Conservation (phyloP, 495 filamentous ascomycete species). For the Neurospora sp. region DNA sequence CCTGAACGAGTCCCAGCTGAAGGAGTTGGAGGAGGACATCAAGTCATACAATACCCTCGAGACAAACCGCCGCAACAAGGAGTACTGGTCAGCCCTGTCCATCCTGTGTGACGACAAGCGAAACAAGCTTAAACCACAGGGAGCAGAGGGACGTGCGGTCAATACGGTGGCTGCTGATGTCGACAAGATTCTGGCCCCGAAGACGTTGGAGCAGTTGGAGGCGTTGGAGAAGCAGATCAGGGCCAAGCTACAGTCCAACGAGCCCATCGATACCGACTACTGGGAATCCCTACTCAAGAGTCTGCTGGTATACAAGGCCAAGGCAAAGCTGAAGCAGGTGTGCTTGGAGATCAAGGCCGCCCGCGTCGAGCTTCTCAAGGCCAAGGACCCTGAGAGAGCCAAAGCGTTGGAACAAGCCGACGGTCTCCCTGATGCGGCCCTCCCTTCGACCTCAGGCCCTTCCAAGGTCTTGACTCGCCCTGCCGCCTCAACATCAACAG, state of each 20-base stretch:
- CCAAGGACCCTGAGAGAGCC: constrained; percentile 64
- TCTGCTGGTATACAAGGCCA: constrained; percentile 81
- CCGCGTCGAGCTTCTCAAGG: constrained; percentile 54
- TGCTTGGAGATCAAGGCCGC: constrained; percentile 69
- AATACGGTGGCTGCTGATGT: constrained; percentile 80
- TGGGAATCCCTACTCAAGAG: constrained; percentile 89
- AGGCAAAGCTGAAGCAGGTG: constrained; percentile 72
- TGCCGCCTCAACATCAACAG: constrained; percentile 19
- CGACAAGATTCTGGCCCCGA: constrained; percentile 74
- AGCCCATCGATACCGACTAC: constrained; percentile 92
- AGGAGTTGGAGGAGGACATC: constrained; percentile 78
- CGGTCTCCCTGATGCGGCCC: constrained; percentile 10
- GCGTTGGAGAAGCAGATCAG: constrained; percentile 75
- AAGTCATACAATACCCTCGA: constrained; percentile 77
- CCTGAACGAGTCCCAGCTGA: constrained; percentile 56
- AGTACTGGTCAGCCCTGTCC: constrained; percentile 90
- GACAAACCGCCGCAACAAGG: constrained; percentile 60
- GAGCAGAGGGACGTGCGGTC: constrained; percentile 58
- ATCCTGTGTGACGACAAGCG: constrained; percentile 72
- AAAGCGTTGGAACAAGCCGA: constrained; percentile 32
- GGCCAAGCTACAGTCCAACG: constrained; percentile 72
- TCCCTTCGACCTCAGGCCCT: not conserved
- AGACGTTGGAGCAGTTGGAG: constrained; percentile 78
- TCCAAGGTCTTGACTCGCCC: constrained; percentile 15
- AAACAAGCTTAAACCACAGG: constrained; percentile 50